Base-by-base conservation (phyloP, 176 grass and related monocot genomes). In the Themeda triandra region DNA sequence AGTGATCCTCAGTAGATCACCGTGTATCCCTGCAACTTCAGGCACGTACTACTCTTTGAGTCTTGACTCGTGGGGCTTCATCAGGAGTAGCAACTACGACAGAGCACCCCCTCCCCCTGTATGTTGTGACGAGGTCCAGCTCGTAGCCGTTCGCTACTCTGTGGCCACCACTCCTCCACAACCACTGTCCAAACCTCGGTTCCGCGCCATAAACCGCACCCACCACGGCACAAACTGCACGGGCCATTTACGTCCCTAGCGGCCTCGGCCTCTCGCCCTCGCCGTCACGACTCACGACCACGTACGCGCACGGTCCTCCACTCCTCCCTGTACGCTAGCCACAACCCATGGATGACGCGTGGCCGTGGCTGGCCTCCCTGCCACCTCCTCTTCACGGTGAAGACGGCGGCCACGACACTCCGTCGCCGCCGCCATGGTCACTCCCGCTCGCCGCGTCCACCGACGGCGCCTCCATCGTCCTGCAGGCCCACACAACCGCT, bases 341-440 rank as follows among this genome's bases (percentile, higher is more conserved):
- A 76, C 70, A 71, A 39, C 54, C 37, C 81, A 97, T 97, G 95
- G 95, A 98, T 60, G 70, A 93, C 63, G 83, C 92, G 49, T 98
- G 95, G 95, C 76, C 90, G 29, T 93, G 90, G 92, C 68, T 98
- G 32, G 25, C 60, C 25, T 36, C 78, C 18, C 71, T 90, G 72
- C 75, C 84, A 35, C 75, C 71, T 13, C 85, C 73, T 67, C 75
- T 67, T 14, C 77, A 82, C 42, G 74, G 48, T 30, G 78, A 35
- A 35, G 33, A 65, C 2, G 41, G 28, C 2, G 63, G 23, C 23
- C 6, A 53, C 35, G 25, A 87, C 37, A 80, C 69, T 42, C 79
- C 79, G 49, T 29, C 44, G 44, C 82, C 9, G 59, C 37, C 15
- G 59, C 58, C 63, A 12, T 68, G 75, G 39, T 51, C 81, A 8